phyloP scores from a whole-genome alignment of 371 early-diverging fungal species.

The Lichtheimia corymbifera region DNA sequence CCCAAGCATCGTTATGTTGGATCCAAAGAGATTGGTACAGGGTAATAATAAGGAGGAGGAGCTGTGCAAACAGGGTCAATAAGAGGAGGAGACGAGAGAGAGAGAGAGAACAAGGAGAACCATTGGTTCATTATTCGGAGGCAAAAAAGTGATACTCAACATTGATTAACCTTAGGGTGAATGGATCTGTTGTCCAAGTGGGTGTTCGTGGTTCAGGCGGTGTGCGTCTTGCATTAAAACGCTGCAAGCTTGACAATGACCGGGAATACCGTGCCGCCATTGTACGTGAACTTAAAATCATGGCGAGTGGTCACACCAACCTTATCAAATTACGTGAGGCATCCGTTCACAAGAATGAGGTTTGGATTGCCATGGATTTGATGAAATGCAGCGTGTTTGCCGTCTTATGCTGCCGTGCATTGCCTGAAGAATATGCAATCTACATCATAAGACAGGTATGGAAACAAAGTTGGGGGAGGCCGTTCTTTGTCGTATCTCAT shows the following conservation, averaged over 20 bases:
- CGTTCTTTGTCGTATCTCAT: no score
- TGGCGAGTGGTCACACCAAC: slow-evolving; percentile 46
- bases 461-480: not conserved
- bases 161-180: slow-evolving; percentile 10
- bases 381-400: slow-evolving; percentile 52
- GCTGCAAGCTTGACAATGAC: slow-evolving; percentile 43
- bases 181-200: slow-evolving; percentile 28
- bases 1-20: slow-evolving; percentile 23
- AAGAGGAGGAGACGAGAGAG: slow-evolving; percentile 1
- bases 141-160: not conserved
- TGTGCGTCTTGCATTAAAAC: slow-evolving; percentile 35
- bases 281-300: slow-evolving; percentile 47
- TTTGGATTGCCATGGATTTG: slow-evolving; percentile 57
- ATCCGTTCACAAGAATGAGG: slow-evolving; percentile 35
- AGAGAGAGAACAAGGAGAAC: not conserved
- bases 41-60: slow-evolving; percentile 14
- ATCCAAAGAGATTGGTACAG: slow-evolving; percentile 33
- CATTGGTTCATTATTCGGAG: not conserved
- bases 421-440: slow-evolving; percentile 48
- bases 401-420: slow-evolving; percentile 35
- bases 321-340: slow-evolving; percentile 43
- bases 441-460: slow-evolving; percentile 41
- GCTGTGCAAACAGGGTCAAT: not conserved
- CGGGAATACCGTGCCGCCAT: slow-evolving; percentile 46
- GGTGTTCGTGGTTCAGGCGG: slow-evolving; percentile 18